Evolutionary conservation across 164 flowering plant species (phyloP).

Genomic region (Chloranthus sessilifolius): DNA sequence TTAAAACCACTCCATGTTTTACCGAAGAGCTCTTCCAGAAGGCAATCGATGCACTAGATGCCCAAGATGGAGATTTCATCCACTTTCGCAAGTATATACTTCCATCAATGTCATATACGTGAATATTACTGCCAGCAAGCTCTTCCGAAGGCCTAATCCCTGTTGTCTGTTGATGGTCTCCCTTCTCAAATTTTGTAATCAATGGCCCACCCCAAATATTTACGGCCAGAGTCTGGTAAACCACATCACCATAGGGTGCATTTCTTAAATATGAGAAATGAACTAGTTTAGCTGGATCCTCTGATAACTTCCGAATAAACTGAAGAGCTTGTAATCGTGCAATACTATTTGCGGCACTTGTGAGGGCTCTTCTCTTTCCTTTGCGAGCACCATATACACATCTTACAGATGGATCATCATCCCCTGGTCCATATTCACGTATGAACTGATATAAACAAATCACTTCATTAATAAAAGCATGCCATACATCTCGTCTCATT

Average conservation of each 20-base stretch:
- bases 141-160: slow-evolving; percentile 23
- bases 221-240: slow-evolving; percentile 81
- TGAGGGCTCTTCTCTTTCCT: slow-evolving; percentile 60
- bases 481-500: slow-evolving; percentile 94
- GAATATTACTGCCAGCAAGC: slow-evolving; percentile 30
- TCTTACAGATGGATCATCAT: slow-evolving; percentile 47
- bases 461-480: slow-evolving; percentile 79
- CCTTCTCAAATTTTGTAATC: slow-evolving; percentile 30
- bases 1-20: slow-evolving; percentile 58
- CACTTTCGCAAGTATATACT: slow-evolving; percentile 79
- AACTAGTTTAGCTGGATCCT: slow-evolving; percentile 81
- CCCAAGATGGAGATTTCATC: slow-evolving; percentile 91
- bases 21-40: slow-evolving; percentile 67
- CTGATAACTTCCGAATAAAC: slow-evolving; percentile 57
- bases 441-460: slow-evolving; percentile 65
- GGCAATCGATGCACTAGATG: slow-evolving; percentile 47
- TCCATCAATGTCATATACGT: slow-evolving; percentile 80
- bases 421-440: slow-evolving; percentile 73
- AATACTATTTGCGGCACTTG: slow-evolving; percentile 55
- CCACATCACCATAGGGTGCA: slow-evolving; percentile 79
- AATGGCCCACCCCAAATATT: slow-evolving; percentile 87
- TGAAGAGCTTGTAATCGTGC: slow-evolving; percentile 88
- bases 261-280: slow-evolving; percentile 68
- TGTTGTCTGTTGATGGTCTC: slow-evolving; percentile 16
- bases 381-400: slow-evolving; percentile 71